These are phyloP conservation scores for Chlorella sp. DNA, from an alignment of 139 green algal genomes.

Conservation along the genomic window DNA sequence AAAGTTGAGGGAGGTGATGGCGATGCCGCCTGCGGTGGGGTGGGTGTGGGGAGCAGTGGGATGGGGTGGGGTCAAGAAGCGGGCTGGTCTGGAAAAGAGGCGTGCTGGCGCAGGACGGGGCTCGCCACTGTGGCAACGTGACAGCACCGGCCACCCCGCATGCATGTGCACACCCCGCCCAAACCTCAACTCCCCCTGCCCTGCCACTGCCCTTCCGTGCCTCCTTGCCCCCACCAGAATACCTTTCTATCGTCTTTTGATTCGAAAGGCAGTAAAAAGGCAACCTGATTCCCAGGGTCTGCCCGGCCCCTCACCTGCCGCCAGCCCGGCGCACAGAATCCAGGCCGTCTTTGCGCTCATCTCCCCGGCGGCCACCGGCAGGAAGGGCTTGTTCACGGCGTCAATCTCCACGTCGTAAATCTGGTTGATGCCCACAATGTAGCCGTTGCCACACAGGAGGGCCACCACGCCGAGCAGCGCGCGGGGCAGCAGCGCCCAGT, in stretches of 20 bases:
- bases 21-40: conserved; percentile 63
- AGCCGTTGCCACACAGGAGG: conserved; percentile 97
- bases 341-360: conserved; percentile 72
- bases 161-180: not conserved
- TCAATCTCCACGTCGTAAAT: conserved; percentile 98
- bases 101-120: not conserved
- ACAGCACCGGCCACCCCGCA: too few species aligned
- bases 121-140: too few species aligned
- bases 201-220: too few species aligned
- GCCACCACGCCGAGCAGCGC: conserved; percentile 89
- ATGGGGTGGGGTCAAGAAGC: too few species aligned
- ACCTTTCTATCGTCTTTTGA: too few species aligned
- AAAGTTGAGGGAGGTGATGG: conserved; percentile 86
- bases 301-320: conserved; percentile 53
- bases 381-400: conserved; percentile 98
- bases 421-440: conserved; percentile 99
- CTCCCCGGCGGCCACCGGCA: conserved; percentile 93
- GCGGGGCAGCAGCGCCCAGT: conserved; percentile 89
- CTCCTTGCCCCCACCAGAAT: too few species aligned
- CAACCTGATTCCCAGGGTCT: too few species aligned
- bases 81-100: too few species aligned
- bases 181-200: too few species aligned
- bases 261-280: too few species aligned
- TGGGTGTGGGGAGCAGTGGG: not conserved
- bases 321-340: conserved; percentile 77